These are phyloP conservation scores for Coccinonectria pachysandricola DNA, from an alignment of 2,329 filamentous ascomycete species.

Conservation along the genomic window DNA sequence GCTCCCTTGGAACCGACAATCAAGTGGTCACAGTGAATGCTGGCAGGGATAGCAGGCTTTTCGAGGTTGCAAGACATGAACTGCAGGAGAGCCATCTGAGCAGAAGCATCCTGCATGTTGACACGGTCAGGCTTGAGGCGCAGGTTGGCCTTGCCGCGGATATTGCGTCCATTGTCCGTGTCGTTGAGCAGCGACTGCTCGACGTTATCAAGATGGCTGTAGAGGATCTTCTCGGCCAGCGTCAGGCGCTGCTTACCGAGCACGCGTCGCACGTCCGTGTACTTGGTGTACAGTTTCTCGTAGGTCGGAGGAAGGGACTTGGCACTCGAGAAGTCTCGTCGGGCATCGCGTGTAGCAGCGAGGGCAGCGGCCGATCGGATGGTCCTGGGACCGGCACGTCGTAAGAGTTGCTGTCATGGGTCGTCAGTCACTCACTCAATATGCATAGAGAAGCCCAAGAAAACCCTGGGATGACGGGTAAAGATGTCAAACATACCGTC, in stretches of 20 bases:
- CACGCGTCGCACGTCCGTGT: slow-evolving; percentile 63
- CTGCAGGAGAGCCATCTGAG: slow-evolving; percentile 95
- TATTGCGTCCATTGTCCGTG: slow-evolving; percentile 73
- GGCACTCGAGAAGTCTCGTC: slow-evolving; percentile 29
- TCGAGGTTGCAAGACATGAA: slow-evolving; percentile 96
- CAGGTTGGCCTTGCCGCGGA: slow-evolving; percentile 82
- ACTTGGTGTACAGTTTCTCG: slow-evolving; percentile 66
- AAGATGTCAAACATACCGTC: slow-evolving; percentile 27
- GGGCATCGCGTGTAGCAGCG: slow-evolving; percentile 24
- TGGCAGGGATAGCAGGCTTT: slow-evolving; percentile 84
- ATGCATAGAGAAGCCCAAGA: too few relatives aligned
- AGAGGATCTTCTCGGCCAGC: slow-evolving; percentile 95
- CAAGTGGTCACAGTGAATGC: slow-evolving; percentile 98
- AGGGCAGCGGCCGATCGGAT: slow-evolving; percentile 15
- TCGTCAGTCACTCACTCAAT: too few relatives aligned
- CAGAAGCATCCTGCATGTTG: slow-evolving; percentile 97
- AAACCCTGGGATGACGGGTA: too few relatives aligned
- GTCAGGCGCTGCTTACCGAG: slow-evolving; percentile 63
- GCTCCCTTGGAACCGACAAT: slow-evolving; percentile 92
- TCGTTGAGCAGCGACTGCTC: slow-evolving; percentile 78
- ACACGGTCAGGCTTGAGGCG: slow-evolving; percentile 96
- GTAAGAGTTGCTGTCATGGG: slow-evolving; percentile 31
- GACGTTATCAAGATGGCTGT: slow-evolving; percentile 82
- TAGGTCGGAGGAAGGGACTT: slow-evolving; percentile 58
- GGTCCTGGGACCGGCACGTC: slow-evolving; percentile 23